Conservation (phyloP, 345 rosid species). For the Raphanus raphanistrum region DNA sequence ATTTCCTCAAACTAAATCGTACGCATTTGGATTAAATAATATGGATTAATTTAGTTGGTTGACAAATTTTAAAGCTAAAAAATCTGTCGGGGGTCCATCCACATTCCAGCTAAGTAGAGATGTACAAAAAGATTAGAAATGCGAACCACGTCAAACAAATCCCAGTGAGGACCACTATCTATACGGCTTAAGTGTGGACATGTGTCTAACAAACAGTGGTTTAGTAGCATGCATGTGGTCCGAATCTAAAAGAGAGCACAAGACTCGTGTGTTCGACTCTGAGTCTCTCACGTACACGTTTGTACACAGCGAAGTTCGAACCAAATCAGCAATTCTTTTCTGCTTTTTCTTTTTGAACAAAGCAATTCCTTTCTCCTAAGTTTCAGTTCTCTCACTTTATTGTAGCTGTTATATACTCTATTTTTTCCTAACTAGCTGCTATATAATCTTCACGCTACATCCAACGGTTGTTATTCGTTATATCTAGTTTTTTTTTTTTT, state of each 20-base stretch:
- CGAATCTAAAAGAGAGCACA: constrained; percentile 33
- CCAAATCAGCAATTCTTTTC: constrained; percentile 26
- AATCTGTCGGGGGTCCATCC: constrained; percentile 15
- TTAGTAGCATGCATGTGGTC: constrained; percentile 29
- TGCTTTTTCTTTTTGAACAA: too few species aligned
- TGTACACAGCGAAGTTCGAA: constrained; percentile 23
- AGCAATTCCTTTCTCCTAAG: too few species aligned
- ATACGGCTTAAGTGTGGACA: constrained; percentile 10
- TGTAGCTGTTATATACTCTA: neutral
- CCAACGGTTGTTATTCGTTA: constrained; percentile 8
- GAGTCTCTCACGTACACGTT: constrained; percentile 27
- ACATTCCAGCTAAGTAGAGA: constrained; percentile 33
- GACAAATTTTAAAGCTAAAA: neutral
- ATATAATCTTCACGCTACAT: neutral
- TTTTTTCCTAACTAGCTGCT: too few species aligned
- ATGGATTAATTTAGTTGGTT: neutral
- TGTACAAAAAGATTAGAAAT: constrained; percentile 17
- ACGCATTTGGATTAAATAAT: neutral
- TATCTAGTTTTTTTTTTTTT: too few species aligned
- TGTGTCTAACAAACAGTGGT: constrained; percentile 19
- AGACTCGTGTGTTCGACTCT: constrained; percentile 39
- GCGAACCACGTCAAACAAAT: constrained; percentile 40
- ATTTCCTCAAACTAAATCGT: too few species aligned
- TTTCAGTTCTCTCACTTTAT: neutral
- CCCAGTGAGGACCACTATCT: constrained; percentile 22